Percentiles rank a stretch among this genome's conserved stretches.
These are phyloP conservation scores for Metschnikowia dekortorum DNA, from an alignment of 805 yeast genomes.

Conservation along the genomic window DNA sequence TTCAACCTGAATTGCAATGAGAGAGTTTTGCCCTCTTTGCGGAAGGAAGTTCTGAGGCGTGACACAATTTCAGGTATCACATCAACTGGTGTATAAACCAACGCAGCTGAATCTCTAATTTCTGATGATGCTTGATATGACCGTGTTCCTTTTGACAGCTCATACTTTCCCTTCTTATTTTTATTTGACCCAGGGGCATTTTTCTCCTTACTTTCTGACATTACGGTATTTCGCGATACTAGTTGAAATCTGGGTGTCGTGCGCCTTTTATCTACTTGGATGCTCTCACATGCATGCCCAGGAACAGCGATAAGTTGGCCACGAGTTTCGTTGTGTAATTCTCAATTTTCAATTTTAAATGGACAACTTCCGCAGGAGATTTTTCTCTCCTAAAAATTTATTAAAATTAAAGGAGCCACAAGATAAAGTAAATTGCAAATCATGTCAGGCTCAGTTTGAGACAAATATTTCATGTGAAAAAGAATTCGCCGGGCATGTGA, in stretches of 20 bases:
- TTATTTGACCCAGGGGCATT: neutral
- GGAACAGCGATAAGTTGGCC: neutral
- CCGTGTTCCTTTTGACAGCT: neutral
- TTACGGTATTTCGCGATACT: neutral
- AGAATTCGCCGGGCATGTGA: neutral
- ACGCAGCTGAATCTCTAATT: neutral
- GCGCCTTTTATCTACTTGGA: neutral
- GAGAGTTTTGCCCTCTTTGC: conserved; percentile 43
- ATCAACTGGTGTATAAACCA: conserved; percentile 42
- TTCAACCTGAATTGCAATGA: conserved; percentile 53
- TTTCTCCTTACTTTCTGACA: neutral
- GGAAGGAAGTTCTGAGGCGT: conserved; percentile 39
- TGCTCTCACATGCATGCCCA: neutral
- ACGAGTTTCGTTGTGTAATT: neutral
- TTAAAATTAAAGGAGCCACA: neutral
- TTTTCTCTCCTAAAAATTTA: neutral
- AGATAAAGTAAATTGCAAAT: neutral
- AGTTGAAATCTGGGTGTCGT: neutral
- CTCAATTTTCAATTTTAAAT: neutral
- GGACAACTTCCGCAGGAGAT: neutral
- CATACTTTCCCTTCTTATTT: neutral
- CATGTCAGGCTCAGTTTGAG: neutral
- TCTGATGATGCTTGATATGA: neutral
- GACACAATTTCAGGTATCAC: conserved; percentile 48
- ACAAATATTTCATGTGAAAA: neutral